Conservation (phyloP, 2,329 filamentous ascomycete genomes). For the Cordyceps militaris region DNA sequence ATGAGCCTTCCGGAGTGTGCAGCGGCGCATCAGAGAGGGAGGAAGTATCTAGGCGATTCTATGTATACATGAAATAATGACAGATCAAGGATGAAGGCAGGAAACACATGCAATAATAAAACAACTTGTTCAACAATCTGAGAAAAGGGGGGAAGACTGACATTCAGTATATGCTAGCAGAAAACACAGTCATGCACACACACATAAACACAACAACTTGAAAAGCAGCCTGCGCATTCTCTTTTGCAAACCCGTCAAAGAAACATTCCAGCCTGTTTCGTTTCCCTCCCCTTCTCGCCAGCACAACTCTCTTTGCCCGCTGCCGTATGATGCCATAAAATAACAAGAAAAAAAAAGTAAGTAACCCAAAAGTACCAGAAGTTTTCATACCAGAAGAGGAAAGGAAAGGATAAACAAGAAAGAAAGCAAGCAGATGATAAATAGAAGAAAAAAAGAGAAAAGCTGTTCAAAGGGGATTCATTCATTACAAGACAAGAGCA, state of each 20-base stretch:
- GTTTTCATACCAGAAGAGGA: not conserved
- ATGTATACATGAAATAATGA: too few species aligned
- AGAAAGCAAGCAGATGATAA: conserved; percentile 13
- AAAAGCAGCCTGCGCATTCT: conserved; percentile 2
- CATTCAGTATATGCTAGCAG: too few species aligned
- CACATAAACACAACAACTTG: not conserved
- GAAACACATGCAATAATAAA: too few species aligned
- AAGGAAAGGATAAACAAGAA: not conserved
- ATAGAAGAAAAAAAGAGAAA: conserved; percentile 23
- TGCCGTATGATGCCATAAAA: conserved; percentile 10
- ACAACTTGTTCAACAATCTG: too few species aligned
- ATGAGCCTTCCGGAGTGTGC: too few species aligned
- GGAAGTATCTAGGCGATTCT: too few species aligned
- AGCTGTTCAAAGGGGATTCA: conserved; percentile 30
- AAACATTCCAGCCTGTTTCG: conserved; percentile 4
- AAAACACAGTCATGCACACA: not conserved
- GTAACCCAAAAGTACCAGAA: conserved; percentile 4
- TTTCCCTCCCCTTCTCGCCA: not conserved
- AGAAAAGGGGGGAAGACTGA: too few species aligned
- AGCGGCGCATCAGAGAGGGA: too few species aligned
- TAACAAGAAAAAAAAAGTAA: not conserved
- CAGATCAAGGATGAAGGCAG: too few species aligned
- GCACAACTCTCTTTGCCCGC: not conserved
- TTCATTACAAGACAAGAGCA: conserved; percentile 30
- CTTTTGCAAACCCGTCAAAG: conserved; percentile 12